These are phyloP conservation scores for Trypanosoma brucei DNA, from an alignment of 208 protist genomes.

Conservation along the genomic window DNA sequence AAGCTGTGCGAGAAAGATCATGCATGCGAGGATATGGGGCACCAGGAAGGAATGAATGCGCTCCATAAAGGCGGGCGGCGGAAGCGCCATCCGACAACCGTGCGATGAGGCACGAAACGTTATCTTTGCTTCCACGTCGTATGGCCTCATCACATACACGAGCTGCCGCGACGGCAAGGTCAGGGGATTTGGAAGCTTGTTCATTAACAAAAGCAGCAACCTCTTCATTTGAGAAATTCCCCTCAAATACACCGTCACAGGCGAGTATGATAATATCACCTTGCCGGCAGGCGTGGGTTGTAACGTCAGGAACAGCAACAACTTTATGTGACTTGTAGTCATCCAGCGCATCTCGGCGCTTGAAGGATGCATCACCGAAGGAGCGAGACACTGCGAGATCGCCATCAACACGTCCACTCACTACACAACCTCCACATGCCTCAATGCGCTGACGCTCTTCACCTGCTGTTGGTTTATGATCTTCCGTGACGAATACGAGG, in stretches of 20 bases:
- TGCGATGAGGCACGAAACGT: slow-evolving; percentile 87
- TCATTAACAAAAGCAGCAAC: slow-evolving; percentile 71
- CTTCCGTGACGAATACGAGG: slow-evolving; percentile 71
- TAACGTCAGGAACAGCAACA: slow-evolving; percentile 81
- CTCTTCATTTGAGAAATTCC: slow-evolving; percentile 82
- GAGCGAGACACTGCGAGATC: slow-evolving; percentile 91
- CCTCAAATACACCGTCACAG: slow-evolving; percentile 91
- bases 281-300: slow-evolving; percentile 44
- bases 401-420: slow-evolving; percentile 87
- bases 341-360: slow-evolving; percentile 42
- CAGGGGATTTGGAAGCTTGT: slow-evolving; percentile 54
- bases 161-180: slow-evolving; percentile 70
- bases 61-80: slow-evolving; percentile 41
- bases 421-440: slow-evolving; percentile 81
- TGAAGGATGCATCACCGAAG: slow-evolving; percentile 92
- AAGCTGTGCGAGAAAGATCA: slow-evolving; percentile 60
- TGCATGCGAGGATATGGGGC: slow-evolving; percentile 73
- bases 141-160: slow-evolving; percentile 88
- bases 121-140: slow-evolving; percentile 87
- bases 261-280: slow-evolving; percentile 83
- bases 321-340: slow-evolving; percentile 84
- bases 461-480: slow-evolving; percentile 88
- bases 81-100: slow-evolving; percentile 59
- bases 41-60: slow-evolving; percentile 64
- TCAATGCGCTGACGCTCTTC: slow-evolving; percentile 82